Conservation (phyloP, 2,329 filamentous ascomycete genomes). For the Blumeria hordei region DNA sequence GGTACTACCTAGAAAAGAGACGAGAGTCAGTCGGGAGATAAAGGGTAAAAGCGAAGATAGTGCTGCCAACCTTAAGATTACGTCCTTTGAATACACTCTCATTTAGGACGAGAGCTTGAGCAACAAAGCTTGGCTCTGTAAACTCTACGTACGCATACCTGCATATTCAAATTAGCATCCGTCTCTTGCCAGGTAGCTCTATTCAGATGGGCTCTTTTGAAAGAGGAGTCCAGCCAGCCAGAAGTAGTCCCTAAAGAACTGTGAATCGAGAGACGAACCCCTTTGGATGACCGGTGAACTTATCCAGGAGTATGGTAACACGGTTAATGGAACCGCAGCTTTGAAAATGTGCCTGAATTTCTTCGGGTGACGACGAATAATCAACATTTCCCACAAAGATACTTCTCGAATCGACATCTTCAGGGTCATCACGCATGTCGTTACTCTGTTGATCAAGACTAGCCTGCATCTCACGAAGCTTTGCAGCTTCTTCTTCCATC, state of each 20-base stretch:
- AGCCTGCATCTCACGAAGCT: constrained; percentile 69
- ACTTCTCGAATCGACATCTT: constrained; percentile 83
- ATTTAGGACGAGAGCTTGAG: constrained; percentile 81
- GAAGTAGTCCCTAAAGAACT: not conserved
- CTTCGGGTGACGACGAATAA: constrained; percentile 88
- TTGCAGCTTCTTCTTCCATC: constrained; percentile 76
- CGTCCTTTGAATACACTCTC: constrained; percentile 89
- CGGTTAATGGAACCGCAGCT: constrained; percentile 93
- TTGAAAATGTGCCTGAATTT: constrained; percentile 96
- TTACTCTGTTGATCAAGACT: constrained; percentile 65
- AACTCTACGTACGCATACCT: constrained; percentile 99
- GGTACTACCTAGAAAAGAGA: constrained; percentile 39
- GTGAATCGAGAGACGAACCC: constrained; percentile 38
- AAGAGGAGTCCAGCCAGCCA: constrained; percentile 1
- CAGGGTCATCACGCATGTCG: constrained; percentile 72
- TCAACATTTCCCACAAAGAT: constrained; percentile 98
- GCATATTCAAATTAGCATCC: constrained; percentile 19
- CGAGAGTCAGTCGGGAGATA: constrained; percentile 3
- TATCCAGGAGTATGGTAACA: constrained; percentile 90
- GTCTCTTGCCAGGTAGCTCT: constrained; percentile 33
- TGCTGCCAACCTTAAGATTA: constrained; percentile 59
- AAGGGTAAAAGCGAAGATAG: not conserved
- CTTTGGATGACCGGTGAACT: constrained; percentile 98
- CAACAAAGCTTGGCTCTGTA: constrained; percentile 75
- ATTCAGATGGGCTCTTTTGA: constrained; percentile 6